These are phyloP conservation scores for Neurospora sp. DNA, from an alignment of 2,329 filamentous ascomycete genomes.

Conservation along the genomic window DNA sequence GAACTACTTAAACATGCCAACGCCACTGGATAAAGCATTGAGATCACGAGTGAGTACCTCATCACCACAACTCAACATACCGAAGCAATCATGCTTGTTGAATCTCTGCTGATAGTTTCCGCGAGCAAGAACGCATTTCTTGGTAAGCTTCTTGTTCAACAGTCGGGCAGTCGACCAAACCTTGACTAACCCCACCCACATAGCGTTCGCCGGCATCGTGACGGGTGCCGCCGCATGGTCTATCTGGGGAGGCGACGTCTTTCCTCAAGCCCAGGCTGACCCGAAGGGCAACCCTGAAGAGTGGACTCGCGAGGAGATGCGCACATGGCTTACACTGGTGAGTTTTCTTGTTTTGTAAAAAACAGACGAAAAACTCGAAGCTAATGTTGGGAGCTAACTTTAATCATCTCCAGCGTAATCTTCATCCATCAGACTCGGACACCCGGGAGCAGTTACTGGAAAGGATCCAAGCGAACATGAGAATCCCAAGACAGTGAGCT, in stretches of 20 bases:
- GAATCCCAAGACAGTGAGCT: constrained; percentile 25
- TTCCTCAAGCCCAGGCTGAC: constrained; percentile 58
- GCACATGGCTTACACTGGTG: constrained; percentile 73
- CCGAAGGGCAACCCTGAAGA: constrained; percentile 61
- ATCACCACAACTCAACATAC: constrained; percentile 1
- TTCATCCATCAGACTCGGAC: constrained; percentile 34
- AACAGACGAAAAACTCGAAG: not conserved
- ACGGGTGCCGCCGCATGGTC: constrained; percentile 73
- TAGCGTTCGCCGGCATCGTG: constrained; percentile 73
- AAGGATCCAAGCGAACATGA: constrained; percentile 37
- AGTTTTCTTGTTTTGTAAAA: constrained; percentile 24
- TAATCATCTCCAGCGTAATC: constrained; percentile 29
- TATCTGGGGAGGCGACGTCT: constrained; percentile 80
- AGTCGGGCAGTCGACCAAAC: not conserved
- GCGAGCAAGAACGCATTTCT: constrained; percentile 54
- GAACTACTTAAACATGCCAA: constrained; percentile 47
- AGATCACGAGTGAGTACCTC: constrained; percentile 52
- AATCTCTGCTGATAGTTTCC: not conserved
- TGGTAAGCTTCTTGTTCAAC: constrained; percentile 35
- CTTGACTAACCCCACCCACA: constrained; percentile 20
- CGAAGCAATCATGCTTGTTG: constrained; percentile 7
- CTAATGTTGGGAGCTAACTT: not conserved
- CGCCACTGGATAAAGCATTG: constrained; percentile 57
- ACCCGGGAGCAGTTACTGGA: constrained; percentile 37
- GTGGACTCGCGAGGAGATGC: constrained; percentile 76